phyloP scores from a whole-genome alignment of 495 filamentous ascomycete genomes.

The Alectoria sarmentosa region DNA sequence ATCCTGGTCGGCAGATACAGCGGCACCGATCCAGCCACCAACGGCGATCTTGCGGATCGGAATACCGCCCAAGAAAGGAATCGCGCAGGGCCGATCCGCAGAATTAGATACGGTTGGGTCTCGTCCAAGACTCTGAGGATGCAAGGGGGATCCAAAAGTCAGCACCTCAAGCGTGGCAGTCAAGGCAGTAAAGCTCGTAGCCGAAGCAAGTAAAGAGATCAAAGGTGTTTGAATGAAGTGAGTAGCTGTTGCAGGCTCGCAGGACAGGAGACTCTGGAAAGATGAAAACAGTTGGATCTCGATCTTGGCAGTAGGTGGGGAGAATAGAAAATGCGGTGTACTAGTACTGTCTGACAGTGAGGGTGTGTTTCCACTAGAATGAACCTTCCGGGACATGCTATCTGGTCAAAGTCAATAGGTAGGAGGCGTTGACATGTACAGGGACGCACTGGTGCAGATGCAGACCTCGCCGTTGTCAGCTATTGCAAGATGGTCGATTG shows the following conservation, averaged over 20 bases:
- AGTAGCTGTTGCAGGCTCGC: constrained; percentile 12
- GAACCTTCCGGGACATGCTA: not conserved
- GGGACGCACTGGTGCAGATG: constrained; percentile 11
- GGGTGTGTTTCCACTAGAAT: not conserved
- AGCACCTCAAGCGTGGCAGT: constrained; percentile 42
- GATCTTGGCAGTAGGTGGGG: constrained; percentile 9
- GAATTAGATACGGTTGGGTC: constrained; percentile 16
- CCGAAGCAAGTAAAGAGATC: constrained; percentile 43
- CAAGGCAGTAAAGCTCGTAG: constrained; percentile 47
- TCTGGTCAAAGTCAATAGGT: constrained; percentile 3
- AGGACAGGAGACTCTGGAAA: constrained; percentile 10
- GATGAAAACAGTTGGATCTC: constrained; percentile 17
- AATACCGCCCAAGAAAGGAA: constrained; percentile 44
- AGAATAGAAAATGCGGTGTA: constrained; percentile 3
- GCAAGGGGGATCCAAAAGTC: constrained; percentile 55
- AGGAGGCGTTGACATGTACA: not conserved
- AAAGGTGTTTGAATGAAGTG: constrained; percentile 27
- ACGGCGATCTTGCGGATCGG: constrained; percentile 47
- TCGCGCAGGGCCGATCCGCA: constrained; percentile 31
- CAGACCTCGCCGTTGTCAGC: constrained; percentile 25
- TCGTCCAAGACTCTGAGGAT: constrained; percentile 26
- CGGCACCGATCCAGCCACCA: constrained; percentile 50
- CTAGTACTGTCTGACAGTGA: not conserved
- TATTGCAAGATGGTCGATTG: constrained; percentile 20
- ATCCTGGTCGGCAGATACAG: constrained; percentile 49